Conservation (phyloP, 148 eudicot genomes). For the Camellia japonica region DNA sequence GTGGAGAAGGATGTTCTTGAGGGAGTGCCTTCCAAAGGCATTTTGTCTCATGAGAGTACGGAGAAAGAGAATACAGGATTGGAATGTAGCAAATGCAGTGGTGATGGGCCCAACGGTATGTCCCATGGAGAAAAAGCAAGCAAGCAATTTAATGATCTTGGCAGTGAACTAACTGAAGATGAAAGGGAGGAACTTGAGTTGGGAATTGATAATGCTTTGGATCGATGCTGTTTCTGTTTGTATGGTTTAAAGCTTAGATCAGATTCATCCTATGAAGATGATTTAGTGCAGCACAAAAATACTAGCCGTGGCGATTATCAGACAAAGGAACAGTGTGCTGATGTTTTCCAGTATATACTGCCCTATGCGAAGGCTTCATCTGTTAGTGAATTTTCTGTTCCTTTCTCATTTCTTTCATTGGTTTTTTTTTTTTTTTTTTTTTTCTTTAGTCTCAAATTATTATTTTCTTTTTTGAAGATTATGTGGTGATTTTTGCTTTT, state of each 20-base stretch:
- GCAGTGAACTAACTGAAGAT: conserved; percentile 56
- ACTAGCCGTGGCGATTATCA: conserved; percentile 92
- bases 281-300: conserved; percentile 74
- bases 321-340: conserved; percentile 98
- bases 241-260: conserved; percentile 92
- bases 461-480: neutral
- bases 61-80: conserved; percentile 21
- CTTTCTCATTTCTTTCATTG: conserved; percentile 4
- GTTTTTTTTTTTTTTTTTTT: neutral
- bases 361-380: conserved; percentile 97
- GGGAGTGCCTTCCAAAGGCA: conserved; percentile 19
- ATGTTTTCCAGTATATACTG: conserved; percentile 90
- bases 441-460: neutral
- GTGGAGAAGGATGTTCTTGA: conserved; percentile 24
- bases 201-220: conserved; percentile 76
- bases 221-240: conserved; percentile 92
- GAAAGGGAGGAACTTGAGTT: conserved; percentile 91
- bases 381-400: conserved; percentile 46
- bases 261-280: conserved; percentile 84
- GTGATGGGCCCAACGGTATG: conserved; percentile 17
- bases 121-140: conserved; percentile 32
- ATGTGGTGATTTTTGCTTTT: conserved; percentile 10
- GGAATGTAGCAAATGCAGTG: conserved; percentile 23
- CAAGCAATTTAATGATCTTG: conserved; percentile 29
- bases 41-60: conserved; percentile 29